Conservation (phyloP, 2,329 filamentous ascomycete species). For the Hypoxylon sp. region DNA sequence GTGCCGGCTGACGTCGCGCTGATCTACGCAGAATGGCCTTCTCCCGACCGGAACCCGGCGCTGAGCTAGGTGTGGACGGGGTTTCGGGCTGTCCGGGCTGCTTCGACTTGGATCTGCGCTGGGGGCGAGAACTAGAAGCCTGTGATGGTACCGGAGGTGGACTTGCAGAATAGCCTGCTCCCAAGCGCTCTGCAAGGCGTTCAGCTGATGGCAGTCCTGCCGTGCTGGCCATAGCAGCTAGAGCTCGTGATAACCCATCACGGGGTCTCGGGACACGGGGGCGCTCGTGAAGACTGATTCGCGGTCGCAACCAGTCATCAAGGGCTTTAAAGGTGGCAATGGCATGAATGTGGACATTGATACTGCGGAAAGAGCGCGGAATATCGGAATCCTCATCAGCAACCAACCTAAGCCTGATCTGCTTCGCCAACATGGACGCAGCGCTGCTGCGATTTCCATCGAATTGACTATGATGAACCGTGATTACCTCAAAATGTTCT, state of each 20-base stretch:
- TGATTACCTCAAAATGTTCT: slow-evolving; percentile 97
- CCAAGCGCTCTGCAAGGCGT: slow-evolving; percentile 57
- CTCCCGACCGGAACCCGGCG: slow-evolving; percentile 62
- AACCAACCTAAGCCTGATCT: slow-evolving; percentile 86
- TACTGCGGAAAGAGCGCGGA: slow-evolving; percentile 85
- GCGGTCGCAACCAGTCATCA: slow-evolving; percentile 92
- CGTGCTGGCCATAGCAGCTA: slow-evolving; percentile 81
- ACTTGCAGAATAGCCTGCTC: slow-evolving; percentile 49
- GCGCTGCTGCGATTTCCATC: slow-evolving; percentile 91
- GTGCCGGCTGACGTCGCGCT: slow-evolving; percentile 64
- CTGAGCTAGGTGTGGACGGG: slow-evolving; percentile 55
- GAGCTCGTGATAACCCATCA: slow-evolving; percentile 70
- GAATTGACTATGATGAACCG: slow-evolving; percentile 90
- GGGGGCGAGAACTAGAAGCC: slow-evolving; percentile 56
- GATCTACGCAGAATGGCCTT: slow-evolving; percentile 69
- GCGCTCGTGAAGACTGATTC: slow-evolving; percentile 83
- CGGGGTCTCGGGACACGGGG: slow-evolving; percentile 69
- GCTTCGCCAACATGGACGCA: slow-evolving; percentile 95
- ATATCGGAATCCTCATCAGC: slow-evolving; percentile 93
- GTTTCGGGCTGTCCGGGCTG: slow-evolving; percentile 52
- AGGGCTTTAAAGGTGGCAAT: slow-evolving; percentile 97
- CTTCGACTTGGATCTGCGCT: slow-evolving; percentile 59
- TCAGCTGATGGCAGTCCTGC: slow-evolving; percentile 65
- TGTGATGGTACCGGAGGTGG: slow-evolving; percentile 49
- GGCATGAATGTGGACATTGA: slow-evolving; percentile 98